Percentiles rank a stretch among this genome's conserved stretches.
These are phyloP conservation scores for Bjerkandera adusta DNA, from an alignment of 1,284 basidiomycete genomes.

Conservation along the genomic window DNA sequence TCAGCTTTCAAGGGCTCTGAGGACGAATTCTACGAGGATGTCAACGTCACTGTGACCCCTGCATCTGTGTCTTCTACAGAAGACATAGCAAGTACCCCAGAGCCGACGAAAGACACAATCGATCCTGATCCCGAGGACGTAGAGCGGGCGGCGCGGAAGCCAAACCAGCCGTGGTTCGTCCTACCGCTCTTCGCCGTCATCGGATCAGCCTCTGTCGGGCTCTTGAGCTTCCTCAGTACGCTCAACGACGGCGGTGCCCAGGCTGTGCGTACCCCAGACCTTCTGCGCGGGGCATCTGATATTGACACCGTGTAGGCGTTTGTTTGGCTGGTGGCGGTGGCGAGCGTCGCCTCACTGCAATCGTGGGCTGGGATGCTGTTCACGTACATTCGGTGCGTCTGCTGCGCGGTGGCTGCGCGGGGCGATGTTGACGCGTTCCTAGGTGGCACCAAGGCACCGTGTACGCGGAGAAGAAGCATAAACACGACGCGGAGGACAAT, in stretches of 20 bases:
- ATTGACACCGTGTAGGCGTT: slow-evolving; percentile 18
- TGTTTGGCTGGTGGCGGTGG: slow-evolving; percentile 22
- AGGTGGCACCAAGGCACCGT: slow-evolving; percentile 26
- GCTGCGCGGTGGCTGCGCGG: background rate
- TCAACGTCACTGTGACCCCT: too few relatives aligned
- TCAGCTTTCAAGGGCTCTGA: too few relatives aligned
- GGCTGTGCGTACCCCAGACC: background rate
- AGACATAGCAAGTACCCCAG: background rate
- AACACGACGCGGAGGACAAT: background rate
- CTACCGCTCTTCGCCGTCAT: slow-evolving; percentile 24
- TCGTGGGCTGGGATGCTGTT: slow-evolving; percentile 29
- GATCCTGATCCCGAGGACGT: too few relatives aligned
- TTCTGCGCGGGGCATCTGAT: background rate
- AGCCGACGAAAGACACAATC: background rate
- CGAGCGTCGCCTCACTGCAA: slow-evolving; percentile 27
- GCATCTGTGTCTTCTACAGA: background rate
- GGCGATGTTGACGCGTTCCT: background rate
- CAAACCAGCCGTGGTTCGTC: slow-evolving; percentile 16
- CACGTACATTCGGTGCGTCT: slow-evolving; percentile 24
- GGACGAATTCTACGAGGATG: too few relatives aligned
- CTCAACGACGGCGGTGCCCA: slow-evolving; percentile 13
- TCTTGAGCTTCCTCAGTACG: slow-evolving; percentile 23
- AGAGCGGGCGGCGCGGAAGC: too few relatives aligned
- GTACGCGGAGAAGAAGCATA: slow-evolving; percentile 21
- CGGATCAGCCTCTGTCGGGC: slow-evolving; percentile 21